Evolutionary conservation across 257 asterid genomes (phyloP), one percentile per base, ranked within the genome.

Genomic region (Asclepias syriaca): DNA sequence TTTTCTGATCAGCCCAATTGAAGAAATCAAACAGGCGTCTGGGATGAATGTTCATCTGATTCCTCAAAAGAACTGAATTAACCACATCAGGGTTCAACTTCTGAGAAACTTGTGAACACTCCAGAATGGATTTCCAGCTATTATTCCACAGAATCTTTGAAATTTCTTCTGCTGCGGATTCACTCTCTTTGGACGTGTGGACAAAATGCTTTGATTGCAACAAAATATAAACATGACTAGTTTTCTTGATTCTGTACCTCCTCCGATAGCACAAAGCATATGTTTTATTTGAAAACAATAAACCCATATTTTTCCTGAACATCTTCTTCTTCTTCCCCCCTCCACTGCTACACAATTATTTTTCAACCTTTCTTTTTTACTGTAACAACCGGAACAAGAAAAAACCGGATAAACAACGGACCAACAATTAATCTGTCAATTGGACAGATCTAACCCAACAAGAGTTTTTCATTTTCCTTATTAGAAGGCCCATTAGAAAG

Each of bases 11-110:
- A 18, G 96, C 87, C 96, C 97, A 92, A 68, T 77, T 48, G 77
- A 87, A 90, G 89, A 92, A 92, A 73, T 88, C 92, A 15, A 86
- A 82, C 32, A 90, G 85, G 73, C 93, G 87, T 81, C 78, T 81
- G 5, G 98, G 96, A 27, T 92, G 89, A 67, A 85, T 65, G 8
- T 86, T 63, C 65, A 74, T 65, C 63, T 84, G 85, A 83, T 81
- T 77, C 63, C 74, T 78, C 56, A 72, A 83, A 65, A 92, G 90
- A 58, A 92, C 91, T 22, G 88, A 82, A 56, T 75, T 75, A 61
- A 92, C 90, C 79, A 92, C 92, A 70, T 87, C 83, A 15, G 89
- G 78, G 78, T 83, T 79, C 64, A 92, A 75, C 59, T 75, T 81
- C 40, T 66, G 77, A 10, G 87, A 84, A 68, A 92, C 74, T 55